Base-by-base conservation (phyloP, 306 rosid species). In the Oxytropis ochrocephala region DNA sequence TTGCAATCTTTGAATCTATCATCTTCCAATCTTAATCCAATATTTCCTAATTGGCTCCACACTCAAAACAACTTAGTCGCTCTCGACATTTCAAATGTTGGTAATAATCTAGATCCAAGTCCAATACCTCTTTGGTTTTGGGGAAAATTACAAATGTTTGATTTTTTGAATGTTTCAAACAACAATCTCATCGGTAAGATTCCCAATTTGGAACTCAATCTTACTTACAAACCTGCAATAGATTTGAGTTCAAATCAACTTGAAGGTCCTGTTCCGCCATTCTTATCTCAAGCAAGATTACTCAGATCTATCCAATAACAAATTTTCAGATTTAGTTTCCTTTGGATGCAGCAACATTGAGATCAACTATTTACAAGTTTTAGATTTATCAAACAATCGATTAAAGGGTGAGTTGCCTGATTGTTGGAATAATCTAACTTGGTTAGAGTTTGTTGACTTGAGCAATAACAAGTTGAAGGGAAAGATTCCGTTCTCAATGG, bases 1-100 rank as follows among this genome's bases (percentile, higher is more conserved):
- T 24, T 24, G 29, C 0, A 0, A 0, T 0, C 0, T 4, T 41
- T 73, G 35, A 0, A 0, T 0, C 11, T 73, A 29, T 0, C n/a
- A 14, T 49, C 32, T 36, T 73, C 55, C 21, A 62, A 24, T 8
- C 1, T 47, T 0, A 56, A 35, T 49, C 21, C 38, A 35, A 8
- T 0, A 5, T 62, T 48, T 61, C 56, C 44, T 6, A 7, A 61
- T 4, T 73, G 78, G 78, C 44, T 63, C 12, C 30, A 13, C 8
- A 73, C 27, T 50, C 78, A 73, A 52, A 63, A 11, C 11, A 0
- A 30, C 6, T 12, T 68, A 6, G 0, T 0, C 1, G 0, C 0
- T 27, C 13, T 68, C n/a, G 1, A 3, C 0, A 8, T 30, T 59
- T 36, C 41, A 16, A 48, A 47, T 59, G 29, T 12, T 2, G 11